Percentiles rank a stretch among this genome's conserved stretches.
Evolutionary conservation across 495 filamentous ascomycete genomes (phyloP).

Genomic region (Penicillium diatomitis): DNA sequence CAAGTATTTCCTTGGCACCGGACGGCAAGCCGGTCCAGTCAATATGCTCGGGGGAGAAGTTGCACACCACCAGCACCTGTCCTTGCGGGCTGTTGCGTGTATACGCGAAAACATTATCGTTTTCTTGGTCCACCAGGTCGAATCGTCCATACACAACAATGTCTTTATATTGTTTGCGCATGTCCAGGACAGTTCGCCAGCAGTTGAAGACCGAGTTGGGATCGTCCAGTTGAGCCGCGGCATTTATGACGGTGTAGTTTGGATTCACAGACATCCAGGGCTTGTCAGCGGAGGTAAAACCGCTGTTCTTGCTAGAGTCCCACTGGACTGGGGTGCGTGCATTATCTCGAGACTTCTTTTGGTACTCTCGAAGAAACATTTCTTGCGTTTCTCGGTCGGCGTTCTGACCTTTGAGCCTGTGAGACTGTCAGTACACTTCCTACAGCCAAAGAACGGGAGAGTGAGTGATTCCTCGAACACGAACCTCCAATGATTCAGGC

Average conservation of each 20-base stretch:
- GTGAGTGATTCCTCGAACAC: background rate
- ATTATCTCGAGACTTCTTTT: conserved; percentile 45
- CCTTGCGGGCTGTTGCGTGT: background rate
- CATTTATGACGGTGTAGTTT: conserved; percentile 39
- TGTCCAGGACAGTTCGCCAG: background rate
- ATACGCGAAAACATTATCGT: background rate
- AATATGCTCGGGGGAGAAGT: background rate
- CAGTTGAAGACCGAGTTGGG: background rate
- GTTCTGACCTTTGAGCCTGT: background rate
- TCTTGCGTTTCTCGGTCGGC: background rate
- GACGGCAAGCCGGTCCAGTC: background rate
- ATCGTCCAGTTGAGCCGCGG: conserved; percentile 23
- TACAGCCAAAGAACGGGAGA: background rate
- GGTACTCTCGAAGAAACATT: conserved; percentile 1
- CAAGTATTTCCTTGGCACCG: background rate
- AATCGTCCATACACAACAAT: background rate
- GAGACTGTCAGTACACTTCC: background rate
- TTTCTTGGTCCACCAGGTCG: background rate
- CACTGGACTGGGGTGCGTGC: conserved; percentile 52
- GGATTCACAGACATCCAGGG: conserved; percentile 50
- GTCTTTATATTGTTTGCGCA: background rate
- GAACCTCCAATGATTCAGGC: background rate
- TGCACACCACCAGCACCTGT: background rate
- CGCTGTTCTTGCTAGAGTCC: conserved; percentile 37
- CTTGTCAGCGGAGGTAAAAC: conserved; percentile 32